phyloP scores from a whole-genome alignment of 495 filamentous ascomycete genomes.

The Neurospora sp. region DNA sequence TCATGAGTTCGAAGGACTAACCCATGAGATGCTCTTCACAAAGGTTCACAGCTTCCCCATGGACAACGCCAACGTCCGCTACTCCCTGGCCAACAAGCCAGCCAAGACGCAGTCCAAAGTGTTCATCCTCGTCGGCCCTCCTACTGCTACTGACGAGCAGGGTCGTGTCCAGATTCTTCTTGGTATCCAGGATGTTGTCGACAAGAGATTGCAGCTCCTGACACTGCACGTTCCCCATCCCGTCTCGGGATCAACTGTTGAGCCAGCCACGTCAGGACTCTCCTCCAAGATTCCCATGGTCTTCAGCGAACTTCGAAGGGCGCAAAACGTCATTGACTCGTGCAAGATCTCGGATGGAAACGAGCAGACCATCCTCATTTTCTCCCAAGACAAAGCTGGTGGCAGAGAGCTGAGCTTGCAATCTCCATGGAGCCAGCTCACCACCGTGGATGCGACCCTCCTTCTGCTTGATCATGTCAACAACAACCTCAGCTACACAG shows the following conservation, averaged over 20 bases:
- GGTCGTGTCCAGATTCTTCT: constrained; percentile 47
- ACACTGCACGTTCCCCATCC: constrained; percentile 43
- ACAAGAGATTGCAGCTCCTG: constrained; percentile 56
- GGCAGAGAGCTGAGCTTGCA: constrained; percentile 58
- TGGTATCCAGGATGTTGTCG: constrained; percentile 57
- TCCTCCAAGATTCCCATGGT: constrained; percentile 22
- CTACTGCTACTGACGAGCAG: constrained; percentile 39
- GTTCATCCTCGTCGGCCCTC: constrained; percentile 53
- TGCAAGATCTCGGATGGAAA: constrained; percentile 62
- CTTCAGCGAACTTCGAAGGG: constrained; percentile 34
- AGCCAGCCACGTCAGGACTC: constrained; percentile 4
- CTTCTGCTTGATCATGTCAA: constrained; percentile 26
- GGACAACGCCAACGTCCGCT: constrained; percentile 50
- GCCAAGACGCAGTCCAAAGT: constrained; percentile 45
- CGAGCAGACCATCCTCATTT: constrained; percentile 51
- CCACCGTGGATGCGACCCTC: constrained; percentile 43
- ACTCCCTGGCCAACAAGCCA: constrained; percentile 38
- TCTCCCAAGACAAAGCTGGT: constrained; percentile 54
- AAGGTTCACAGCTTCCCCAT: constrained; percentile 63
- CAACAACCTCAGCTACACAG: constrained; percentile 29
- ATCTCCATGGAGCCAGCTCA: constrained; percentile 60
- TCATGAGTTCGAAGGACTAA: constrained; percentile 55
- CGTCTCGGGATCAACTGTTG: background rate
- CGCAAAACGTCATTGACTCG: constrained; percentile 60
- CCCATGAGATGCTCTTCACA: constrained; percentile 61